Evolutionary conservation across 495 filamentous ascomycete genomes (phyloP).

Genomic region (Penicillium pancosmium): DNA sequence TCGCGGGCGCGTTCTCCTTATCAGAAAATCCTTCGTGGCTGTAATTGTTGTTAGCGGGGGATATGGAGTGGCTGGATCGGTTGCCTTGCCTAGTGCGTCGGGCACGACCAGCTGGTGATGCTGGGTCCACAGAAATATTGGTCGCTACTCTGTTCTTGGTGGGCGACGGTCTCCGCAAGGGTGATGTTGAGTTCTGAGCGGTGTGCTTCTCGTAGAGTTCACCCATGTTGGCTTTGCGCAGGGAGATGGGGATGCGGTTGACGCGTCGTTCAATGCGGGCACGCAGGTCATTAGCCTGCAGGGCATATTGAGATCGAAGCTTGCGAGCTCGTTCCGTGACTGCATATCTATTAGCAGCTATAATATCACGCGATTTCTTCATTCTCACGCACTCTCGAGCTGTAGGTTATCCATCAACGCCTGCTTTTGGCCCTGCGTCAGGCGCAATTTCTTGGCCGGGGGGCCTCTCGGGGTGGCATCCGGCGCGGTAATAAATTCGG

Average conservation of each 20-base stretch:
- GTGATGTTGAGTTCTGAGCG: constrained; percentile 33
- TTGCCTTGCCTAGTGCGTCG: constrained; percentile 66
- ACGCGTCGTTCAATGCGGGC: constrained; percentile 91
- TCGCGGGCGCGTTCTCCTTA: constrained; percentile 72
- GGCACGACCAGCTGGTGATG: constrained; percentile 39
- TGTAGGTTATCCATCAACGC: constrained; percentile 90
- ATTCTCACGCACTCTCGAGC: constrained; percentile 72
- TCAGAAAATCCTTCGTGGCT: constrained; percentile 72
- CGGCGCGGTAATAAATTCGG: constrained; percentile 37
- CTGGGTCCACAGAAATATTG: constrained; percentile 35
- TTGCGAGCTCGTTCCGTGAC: constrained; percentile 92
- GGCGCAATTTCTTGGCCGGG: constrained; percentile 61
- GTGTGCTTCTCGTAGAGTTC: constrained; percentile 70
- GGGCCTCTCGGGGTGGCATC: constrained; percentile 55
- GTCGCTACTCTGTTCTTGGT: constrained; percentile 34
- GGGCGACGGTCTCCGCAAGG: constrained; percentile 33
- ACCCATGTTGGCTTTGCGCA: constrained; percentile 82
- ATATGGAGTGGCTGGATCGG: not conserved
- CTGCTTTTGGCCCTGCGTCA: constrained; percentile 82
- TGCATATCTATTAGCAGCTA: constrained; percentile 33
- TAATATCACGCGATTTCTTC: not conserved
- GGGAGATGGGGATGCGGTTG: constrained; percentile 82
- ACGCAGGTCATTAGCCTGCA: constrained; percentile 81
- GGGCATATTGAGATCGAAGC: constrained; percentile 84
- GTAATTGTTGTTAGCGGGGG: constrained; percentile 15